phyloP scores from a whole-genome alignment of 305 asterid genomes.

The Salvia sclarea region DNA sequence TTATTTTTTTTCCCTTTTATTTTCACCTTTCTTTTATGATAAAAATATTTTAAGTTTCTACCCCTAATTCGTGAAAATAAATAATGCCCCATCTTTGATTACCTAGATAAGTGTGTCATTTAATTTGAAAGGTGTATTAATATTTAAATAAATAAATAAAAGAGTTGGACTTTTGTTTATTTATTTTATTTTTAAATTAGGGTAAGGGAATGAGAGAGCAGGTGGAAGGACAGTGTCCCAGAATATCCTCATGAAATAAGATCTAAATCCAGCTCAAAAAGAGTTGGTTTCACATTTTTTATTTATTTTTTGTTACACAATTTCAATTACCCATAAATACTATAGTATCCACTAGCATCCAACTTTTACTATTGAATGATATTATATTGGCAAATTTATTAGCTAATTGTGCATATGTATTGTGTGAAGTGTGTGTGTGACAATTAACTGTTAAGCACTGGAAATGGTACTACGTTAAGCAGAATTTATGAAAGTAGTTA shows the following conservation, averaged over 20 bases:
- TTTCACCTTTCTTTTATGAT: neutral
- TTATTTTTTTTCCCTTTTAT: neutral
- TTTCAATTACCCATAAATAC: constrained; percentile 7
- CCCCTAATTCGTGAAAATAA: constrained; percentile 25
- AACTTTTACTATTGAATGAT: neutral
- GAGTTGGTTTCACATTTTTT: constrained; percentile 32
- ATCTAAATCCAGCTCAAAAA: constrained; percentile 26
- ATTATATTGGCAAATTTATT: no score
- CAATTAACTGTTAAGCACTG: neutral
- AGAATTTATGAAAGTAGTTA: neutral
- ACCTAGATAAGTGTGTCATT: constrained; percentile 36
- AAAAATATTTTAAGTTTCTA: neutral
- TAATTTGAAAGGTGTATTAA: neutral
- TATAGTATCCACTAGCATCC: neutral
- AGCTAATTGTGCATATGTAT: no score
- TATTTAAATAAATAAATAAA: no score
- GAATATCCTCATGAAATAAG: constrained; percentile 28
- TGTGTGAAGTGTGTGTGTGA: no score
- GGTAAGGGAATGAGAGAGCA: constrained; percentile 32
- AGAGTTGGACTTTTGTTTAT: neutral
- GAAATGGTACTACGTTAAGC: neutral
- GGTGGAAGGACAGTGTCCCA: constrained; percentile 35
- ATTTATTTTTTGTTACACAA: no score
- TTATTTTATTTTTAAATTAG: neutral
- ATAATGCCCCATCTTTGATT: constrained; percentile 26